These are phyloP conservation scores for Trichoderma oligosporum DNA, from an alignment of 2,329 filamentous ascomycete genomes.

Conservation along the genomic window DNA sequence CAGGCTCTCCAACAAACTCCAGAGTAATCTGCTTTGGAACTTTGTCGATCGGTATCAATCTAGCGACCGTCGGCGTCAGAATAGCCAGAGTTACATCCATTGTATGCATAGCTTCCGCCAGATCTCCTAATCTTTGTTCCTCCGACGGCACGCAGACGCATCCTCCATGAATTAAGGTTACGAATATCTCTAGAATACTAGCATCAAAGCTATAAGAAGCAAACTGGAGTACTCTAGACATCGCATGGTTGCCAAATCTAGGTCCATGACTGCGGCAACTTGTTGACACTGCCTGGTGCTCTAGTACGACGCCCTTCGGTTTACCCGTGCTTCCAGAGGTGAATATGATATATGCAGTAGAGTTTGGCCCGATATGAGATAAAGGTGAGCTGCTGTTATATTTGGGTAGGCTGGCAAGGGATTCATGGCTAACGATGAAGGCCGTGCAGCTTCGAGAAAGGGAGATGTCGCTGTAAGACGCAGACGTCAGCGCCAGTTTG, in stretches of 20 bases:
- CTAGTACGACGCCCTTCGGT: slow-evolving; percentile 2
- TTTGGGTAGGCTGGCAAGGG: no score
- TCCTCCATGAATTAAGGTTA: slow-evolving; percentile 14
- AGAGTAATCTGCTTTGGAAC: slow-evolving; percentile 20
- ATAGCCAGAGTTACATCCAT: no score
- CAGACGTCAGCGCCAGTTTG: no score
- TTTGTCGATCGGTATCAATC: no score
- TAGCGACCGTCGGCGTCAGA: no score
- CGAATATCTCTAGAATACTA: slow-evolving; percentile 3
- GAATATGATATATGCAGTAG: background rate
- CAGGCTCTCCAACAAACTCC: slow-evolving; percentile 3
- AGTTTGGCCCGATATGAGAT: background rate
- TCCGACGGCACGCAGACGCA: slow-evolving; percentile 25
- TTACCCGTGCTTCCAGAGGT: background rate
- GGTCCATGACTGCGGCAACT: background rate
- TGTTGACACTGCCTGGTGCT: background rate
- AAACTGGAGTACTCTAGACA: slow-evolving; percentile 11
- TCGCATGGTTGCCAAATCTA: background rate
- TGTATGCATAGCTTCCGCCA: no score
- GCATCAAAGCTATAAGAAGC: slow-evolving; percentile 18
- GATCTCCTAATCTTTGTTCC: slow-evolving; percentile 21
- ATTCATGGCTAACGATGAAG: no score
- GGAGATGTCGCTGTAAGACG: no score
- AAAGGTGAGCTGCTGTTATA: no score
- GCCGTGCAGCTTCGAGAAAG: no score